Base-by-base conservation (phyloP, 2,329 filamentous ascomycete genomes). In the Botrytis porri region DNA sequence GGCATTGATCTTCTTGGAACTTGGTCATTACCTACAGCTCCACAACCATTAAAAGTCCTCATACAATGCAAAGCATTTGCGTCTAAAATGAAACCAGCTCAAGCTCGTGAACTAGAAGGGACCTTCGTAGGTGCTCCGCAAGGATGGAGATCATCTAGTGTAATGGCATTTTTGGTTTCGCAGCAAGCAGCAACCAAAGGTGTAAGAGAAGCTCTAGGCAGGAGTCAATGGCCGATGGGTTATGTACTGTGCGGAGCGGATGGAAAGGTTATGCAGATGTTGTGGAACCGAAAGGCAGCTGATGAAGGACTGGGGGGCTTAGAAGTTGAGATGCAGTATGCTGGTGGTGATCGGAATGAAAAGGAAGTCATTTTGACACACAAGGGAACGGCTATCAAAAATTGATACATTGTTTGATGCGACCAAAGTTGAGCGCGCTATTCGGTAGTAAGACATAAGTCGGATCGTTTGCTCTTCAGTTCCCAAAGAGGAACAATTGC, bases 91-190 rank as follows among this genome's bases (percentile, higher is more conserved):
- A 78, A 77, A 4, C 92, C 93, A 0, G 83, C 85, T 45, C 83
- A 89, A 64, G 83, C 93, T 14, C 88, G 93, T n/a, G 93, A 95
- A 82, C 86, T 95, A 4, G 92, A 94, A 79, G 95, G 95, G 5
- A 89, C 93, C 0, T 92, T 96, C 79, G 86, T 86, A 1, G 90
- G 89, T 20, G 92, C 93, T 10, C 94, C 94, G 1, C 83, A 86
- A 0, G 91, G 90, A 0, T 97, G 93, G 92, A 85, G 89, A 70
- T 81, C 84, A 25, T 45, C 60, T 1, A 86, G 87, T 22, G 89
- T 92, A 9, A 81, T 97, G 48, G 95, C 89, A 0, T 79, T 97
- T 25, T 82, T 98, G 71, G 91, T 92, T 37, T 87, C 89, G 5
- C 89, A 90, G 75, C 85, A 87, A 74, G 85, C 89, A 70, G 92